phyloP scores from a whole-genome alignment of 768 basidiomycete genomes.

The Hygrocybe coccinea region DNA sequence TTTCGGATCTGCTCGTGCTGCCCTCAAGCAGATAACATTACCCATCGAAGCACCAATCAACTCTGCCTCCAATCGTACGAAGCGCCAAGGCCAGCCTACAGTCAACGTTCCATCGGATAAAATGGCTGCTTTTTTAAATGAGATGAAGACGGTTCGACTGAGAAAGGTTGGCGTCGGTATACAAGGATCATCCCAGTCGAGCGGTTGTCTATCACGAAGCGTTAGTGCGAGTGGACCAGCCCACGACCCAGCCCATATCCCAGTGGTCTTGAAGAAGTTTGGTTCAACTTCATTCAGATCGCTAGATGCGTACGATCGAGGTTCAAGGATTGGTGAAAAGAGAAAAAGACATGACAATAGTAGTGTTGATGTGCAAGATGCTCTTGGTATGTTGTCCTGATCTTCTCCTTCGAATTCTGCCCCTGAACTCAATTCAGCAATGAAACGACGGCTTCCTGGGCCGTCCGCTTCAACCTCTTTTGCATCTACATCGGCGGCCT shows the following conservation, averaged over 20 bases:
- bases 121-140: constrained; percentile 76
- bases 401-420: background rate
- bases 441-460: constrained; percentile 37
- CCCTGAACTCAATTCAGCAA: constrained; percentile 19
- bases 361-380: constrained; percentile 24
- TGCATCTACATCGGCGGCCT: constrained; percentile 16
- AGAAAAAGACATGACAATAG: constrained; percentile 34
- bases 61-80: constrained; percentile 25
- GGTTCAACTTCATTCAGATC: constrained; percentile 1
- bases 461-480: constrained; percentile 26
- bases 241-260: background rate
- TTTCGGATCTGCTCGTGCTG: constrained; percentile 60
- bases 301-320: background rate
- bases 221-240: background rate
- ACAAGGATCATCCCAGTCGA: constrained; percentile 2
- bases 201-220: background rate
- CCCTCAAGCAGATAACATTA: constrained; percentile 50
- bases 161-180: constrained; percentile 45
- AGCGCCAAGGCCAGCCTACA: constrained; percentile 56
- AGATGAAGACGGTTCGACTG: constrained; percentile 72
- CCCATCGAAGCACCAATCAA: constrained; percentile 71
- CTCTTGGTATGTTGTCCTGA: constrained; percentile 31
- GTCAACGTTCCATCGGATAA: constrained; percentile 74
- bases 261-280: background rate
- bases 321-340: constrained; percentile 22